Evolutionary conservation across 495 filamentous ascomycete species (phyloP).

Genomic region (Evernia prunastri): DNA sequence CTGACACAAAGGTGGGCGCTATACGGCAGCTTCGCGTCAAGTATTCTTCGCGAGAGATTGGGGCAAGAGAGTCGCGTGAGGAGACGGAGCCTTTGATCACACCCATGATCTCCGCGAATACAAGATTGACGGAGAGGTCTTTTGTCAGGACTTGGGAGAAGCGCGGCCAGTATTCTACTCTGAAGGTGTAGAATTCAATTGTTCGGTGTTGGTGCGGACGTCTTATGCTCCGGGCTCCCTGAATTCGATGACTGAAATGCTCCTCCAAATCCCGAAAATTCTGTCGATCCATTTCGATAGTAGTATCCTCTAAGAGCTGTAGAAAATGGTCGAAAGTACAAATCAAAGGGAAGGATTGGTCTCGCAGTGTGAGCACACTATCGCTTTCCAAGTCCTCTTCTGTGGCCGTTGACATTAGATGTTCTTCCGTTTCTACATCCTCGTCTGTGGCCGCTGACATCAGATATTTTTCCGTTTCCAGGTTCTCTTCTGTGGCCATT

Average conservation of each 20-base stretch:
- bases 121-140: constrained; percentile 28
- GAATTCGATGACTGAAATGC: not conserved
- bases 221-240: not conserved
- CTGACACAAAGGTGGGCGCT: constrained; percentile 31
- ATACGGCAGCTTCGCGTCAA: constrained; percentile 22
- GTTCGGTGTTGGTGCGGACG: not conserved
- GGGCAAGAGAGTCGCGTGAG: constrained; percentile 20
- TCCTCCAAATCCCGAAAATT: not conserved
- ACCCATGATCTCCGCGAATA: constrained; percentile 43
- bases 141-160: constrained; percentile 22
- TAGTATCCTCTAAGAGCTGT: constrained; percentile 32
- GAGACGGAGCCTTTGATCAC: constrained; percentile 37
- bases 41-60: constrained; percentile 33
- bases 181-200: constrained; percentile 36
- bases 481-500: not conserved
- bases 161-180: constrained; percentile 36
- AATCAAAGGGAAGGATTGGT: constrained; percentile 36
- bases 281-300: constrained; percentile 15
- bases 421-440: not conserved
- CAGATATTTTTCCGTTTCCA: not conserved
- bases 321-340: constrained; percentile 39
- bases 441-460: not conserved
- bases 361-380: constrained; percentile 27
- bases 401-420: not conserved
- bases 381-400: not conserved